phyloP scores from a whole-genome alignment of 1,284 basidiomycete genomes.

The Ganoderma resinaceum region DNA sequence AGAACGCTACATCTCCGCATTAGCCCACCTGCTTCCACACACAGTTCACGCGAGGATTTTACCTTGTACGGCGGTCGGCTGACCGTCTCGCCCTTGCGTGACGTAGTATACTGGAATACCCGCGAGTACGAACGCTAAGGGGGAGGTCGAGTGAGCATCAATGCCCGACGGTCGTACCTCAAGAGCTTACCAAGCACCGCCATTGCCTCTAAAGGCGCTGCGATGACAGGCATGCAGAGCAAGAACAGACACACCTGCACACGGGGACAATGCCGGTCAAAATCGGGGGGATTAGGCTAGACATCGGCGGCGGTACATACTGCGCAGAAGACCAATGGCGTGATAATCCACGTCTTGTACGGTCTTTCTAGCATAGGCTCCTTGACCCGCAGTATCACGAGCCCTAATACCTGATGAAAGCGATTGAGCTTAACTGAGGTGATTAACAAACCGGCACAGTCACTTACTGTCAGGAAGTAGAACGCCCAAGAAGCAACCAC shows the following conservation, averaged over 20 bases:
- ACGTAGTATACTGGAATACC: constrained; percentile 89
- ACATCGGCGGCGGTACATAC: constrained; percentile 51
- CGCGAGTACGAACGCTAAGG: constrained; percentile 68
- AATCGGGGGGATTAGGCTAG: neutral
- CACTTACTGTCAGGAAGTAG: constrained; percentile 84
- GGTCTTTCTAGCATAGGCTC: constrained; percentile 92
- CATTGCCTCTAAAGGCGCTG: constrained; percentile 88
- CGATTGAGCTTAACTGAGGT: neutral
- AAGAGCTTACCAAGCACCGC: constrained; percentile 78
- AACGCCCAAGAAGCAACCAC: constrained; percentile 92
- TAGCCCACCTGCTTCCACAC: constrained; percentile 14
- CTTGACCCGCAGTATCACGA: constrained; percentile 89
- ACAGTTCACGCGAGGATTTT: constrained; percentile 4
- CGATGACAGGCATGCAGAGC: constrained; percentile 94
- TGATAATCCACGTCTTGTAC: constrained; percentile 91
- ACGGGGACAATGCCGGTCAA: neutral
- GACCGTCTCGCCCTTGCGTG: constrained; percentile 61
- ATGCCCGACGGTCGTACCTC: neutral
- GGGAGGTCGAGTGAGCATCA: constrained; percentile 2
- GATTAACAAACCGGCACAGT: neutral
- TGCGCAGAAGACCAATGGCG: constrained; percentile 90
- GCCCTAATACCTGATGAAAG: constrained; percentile 73
- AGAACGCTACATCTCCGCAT: constrained; percentile 44
- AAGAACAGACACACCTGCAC: constrained; percentile 87
- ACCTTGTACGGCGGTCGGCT: constrained; percentile 44